phyloP scores from a whole-genome alignment of 2,329 filamentous ascomycete species.

The Alternaria viburni region DNA sequence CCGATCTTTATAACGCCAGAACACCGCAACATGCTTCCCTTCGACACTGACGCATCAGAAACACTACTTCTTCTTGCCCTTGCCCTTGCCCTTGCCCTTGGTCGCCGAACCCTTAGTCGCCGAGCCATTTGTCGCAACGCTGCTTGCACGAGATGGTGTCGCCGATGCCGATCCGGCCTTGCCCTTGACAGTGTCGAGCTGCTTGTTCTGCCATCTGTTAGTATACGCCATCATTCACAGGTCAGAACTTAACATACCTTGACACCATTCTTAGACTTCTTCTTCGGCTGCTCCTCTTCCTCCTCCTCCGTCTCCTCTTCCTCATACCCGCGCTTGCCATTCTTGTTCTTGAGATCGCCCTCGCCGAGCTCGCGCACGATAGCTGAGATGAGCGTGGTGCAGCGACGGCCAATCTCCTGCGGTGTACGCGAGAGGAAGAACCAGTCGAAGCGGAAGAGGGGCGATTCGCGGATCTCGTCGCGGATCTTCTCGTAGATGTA shows the following conservation, averaged over 20 bases:
- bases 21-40: background rate
- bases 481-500: slow-evolving; percentile 90
- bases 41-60: background rate
- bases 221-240: background rate
- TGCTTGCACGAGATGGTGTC: slow-evolving; percentile 82
- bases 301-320: slow-evolving; percentile 84
- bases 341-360: slow-evolving; percentile 64
- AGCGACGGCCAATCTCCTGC: slow-evolving; percentile 88
- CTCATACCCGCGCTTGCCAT: slow-evolving; percentile 76
- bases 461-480: slow-evolving; percentile 94
- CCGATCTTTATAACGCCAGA: slow-evolving; percentile 1
- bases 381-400: slow-evolving; percentile 91
- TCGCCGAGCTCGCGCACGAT: slow-evolving; percentile 93
- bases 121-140: slow-evolving; percentile 78
- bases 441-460: slow-evolving; percentile 98
- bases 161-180: slow-evolving; percentile 76
- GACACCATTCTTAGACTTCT: slow-evolving; percentile 87
- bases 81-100: slow-evolving; percentile 57
- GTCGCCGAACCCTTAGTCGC: slow-evolving; percentile 60
- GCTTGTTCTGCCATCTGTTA: slow-evolving; percentile 75
- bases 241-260: slow-evolving; percentile 67
- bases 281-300: slow-evolving; percentile 82
- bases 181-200: slow-evolving; percentile 85
- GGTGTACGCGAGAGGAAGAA: slow-evolving; percentile 97
- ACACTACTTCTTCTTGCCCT: slow-evolving; percentile 57